These are phyloP conservation scores for Colletotrichum simmondsii DNA, from an alignment of 2,329 filamentous ascomycete species.

Conservation along the genomic window DNA sequence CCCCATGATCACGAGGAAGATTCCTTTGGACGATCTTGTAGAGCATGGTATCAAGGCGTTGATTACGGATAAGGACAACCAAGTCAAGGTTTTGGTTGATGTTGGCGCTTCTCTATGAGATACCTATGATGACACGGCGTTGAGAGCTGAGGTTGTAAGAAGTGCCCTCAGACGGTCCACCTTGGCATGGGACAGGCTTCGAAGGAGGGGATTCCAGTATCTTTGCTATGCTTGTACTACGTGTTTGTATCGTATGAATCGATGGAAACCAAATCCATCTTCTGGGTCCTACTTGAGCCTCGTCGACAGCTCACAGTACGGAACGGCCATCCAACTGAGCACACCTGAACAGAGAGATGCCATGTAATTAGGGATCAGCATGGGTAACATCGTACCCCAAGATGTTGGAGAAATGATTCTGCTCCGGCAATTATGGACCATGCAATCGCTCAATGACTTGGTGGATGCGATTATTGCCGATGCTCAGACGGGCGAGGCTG, in stretches of 20 bases:
- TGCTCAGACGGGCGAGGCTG: too few relatives aligned
- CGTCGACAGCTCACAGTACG: too few relatives aligned
- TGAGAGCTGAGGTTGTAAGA: not conserved
- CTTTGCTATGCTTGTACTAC: not conserved
- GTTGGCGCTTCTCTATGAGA: constrained; percentile 4
- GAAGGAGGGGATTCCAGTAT: not conserved
- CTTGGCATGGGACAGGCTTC: not conserved
- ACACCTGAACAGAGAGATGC: too few relatives aligned
- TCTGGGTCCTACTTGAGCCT: not conserved
- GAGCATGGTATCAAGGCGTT: constrained; percentile 63
- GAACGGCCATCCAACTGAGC: too few relatives aligned
- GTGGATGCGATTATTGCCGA: too few relatives aligned
- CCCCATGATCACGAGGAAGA: constrained; percentile 65
- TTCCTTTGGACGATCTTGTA: constrained; percentile 59
- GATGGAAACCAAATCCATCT: not conserved
- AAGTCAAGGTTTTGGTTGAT: constrained; percentile 66
- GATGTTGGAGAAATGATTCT: too few relatives aligned
- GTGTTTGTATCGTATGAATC: not conserved
- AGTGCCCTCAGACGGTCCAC: not conserved
- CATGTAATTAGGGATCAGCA: too few relatives aligned
- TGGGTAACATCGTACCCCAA: too few relatives aligned
- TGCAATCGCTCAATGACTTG: too few relatives aligned
- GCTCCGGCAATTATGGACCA: too few relatives aligned
- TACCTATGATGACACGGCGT: too few relatives aligned
- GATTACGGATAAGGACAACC: constrained; percentile 63